phyloP scores from a whole-genome alignment of 768 basidiomycete genomes.

The Hydnomerulius pinastri region DNA sequence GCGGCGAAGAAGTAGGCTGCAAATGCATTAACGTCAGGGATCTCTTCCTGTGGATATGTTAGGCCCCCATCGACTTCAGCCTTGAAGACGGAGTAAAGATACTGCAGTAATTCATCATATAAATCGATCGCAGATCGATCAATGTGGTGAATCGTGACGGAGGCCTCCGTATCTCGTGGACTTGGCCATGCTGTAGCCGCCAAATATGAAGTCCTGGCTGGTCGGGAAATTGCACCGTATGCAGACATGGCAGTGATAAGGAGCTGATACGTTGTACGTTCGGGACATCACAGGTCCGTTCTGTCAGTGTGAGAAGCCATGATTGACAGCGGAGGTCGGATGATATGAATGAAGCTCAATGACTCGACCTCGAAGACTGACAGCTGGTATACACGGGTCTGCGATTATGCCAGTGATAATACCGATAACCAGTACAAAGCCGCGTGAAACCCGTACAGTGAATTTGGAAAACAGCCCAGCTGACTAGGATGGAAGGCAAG shows the following conservation, averaged over 20 bases:
- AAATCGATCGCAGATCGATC: conserved; percentile 28
- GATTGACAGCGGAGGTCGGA: background rate
- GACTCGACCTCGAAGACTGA: background rate
- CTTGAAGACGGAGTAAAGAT: conserved; percentile 66
- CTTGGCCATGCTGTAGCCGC: conserved; percentile 51
- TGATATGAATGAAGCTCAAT: background rate
- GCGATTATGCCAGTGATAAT: no score
- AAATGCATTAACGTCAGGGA: conserved; percentile 56
- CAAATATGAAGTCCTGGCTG: conserved; percentile 29
- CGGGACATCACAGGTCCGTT: background rate
- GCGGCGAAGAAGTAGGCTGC: conserved; percentile 75
- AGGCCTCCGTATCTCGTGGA: conserved; percentile 22
- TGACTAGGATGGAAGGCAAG: no score
- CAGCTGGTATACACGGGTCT: background rate
- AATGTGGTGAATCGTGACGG: conserved; percentile 40
- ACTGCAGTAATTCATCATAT: conserved; percentile 55
- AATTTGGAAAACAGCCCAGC: no score
- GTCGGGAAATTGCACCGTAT: conserved; percentile 61
- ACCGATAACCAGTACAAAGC: no score
- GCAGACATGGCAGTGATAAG: conserved; percentile 54
- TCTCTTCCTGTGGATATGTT: conserved; percentile 85
- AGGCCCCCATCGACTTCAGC: conserved; percentile 71
- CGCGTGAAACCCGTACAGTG: no score
- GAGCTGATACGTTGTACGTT: background rate
- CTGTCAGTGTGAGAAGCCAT: background rate